Conservation (phyloP, 306 rosid species). For the Begonia peltatifolia region DNA sequence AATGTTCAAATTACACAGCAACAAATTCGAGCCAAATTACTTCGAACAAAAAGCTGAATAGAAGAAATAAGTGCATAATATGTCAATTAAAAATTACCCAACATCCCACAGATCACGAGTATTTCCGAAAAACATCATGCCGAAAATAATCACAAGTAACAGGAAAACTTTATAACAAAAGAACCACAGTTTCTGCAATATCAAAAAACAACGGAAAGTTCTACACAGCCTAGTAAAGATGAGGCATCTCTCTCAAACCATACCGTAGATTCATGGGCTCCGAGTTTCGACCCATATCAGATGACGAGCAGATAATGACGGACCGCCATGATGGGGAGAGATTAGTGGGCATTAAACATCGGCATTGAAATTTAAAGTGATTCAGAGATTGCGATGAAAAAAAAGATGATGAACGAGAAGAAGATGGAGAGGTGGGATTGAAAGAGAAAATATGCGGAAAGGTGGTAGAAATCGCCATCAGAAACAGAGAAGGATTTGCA, state of each 20-base stretch:
- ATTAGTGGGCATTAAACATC: slow-evolving; percentile 3
- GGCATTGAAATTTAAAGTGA: slow-evolving; percentile 12
- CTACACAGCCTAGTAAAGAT: too few relatives aligned
- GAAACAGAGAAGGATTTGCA: neutral
- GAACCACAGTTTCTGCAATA: neutral
- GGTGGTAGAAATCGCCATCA: slow-evolving; percentile 25
- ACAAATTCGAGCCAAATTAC: too few relatives aligned
- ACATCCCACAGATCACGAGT: too few relatives aligned
- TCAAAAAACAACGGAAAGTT: neutral
- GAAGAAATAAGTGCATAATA: too few relatives aligned
- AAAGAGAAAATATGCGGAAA: slow-evolving; percentile 15
- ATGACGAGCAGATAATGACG: slow-evolving; percentile 16
- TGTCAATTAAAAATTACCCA: too few relatives aligned
- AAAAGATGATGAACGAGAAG: slow-evolving; percentile 9
- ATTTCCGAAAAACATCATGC: too few relatives aligned
- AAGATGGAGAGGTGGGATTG: slow-evolving; percentile 7
- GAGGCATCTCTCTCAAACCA: neutral
- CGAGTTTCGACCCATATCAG: slow-evolving; percentile 19
- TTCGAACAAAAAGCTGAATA: too few relatives aligned
- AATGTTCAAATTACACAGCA: too few relatives aligned
- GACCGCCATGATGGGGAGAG: slow-evolving; percentile 8
- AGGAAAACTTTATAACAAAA: neutral
- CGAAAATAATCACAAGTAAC: too few relatives aligned
- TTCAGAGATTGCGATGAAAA: slow-evolving; percentile 10
- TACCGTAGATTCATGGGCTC: slow-evolving; percentile 26